Percentiles rank a stretch among this genome's conserved stretches.
Conservation (phyloP, 2,329 filamentous ascomycete species). For the Cercospora sp. region DNA sequence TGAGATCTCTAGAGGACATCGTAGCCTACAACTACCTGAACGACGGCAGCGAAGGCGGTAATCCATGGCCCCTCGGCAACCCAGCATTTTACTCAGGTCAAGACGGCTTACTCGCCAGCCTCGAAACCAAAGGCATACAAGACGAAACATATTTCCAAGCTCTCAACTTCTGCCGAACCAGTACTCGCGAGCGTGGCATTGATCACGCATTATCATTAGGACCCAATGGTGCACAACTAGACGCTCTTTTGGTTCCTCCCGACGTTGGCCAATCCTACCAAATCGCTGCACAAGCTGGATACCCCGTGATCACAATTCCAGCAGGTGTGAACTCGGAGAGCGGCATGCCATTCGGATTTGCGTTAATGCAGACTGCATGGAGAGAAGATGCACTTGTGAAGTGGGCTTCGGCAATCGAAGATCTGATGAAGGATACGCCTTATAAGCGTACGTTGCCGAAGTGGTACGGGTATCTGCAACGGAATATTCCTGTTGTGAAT, state of each 20-base stretch:
- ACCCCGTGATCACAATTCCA: slow-evolving; percentile 70
- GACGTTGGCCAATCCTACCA: slow-evolving; percentile 68
- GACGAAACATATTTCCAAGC: slow-evolving; percentile 69
- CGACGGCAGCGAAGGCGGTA: slow-evolving; percentile 66
- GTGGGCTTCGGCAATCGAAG: slow-evolving; percentile 49
- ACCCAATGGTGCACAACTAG: slow-evolving; percentile 50
- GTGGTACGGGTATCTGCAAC: slow-evolving; percentile 44
- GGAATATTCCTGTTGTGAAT: slow-evolving; percentile 40
- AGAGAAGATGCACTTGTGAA: slow-evolving; percentile 38
- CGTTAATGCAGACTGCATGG: slow-evolving; percentile 41
- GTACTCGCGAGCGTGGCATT: slow-evolving; percentile 65
- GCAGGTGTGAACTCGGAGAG: slow-evolving; percentile 54
- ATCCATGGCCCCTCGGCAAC: slow-evolving; percentile 51
- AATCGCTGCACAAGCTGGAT: slow-evolving; percentile 73
- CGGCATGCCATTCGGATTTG: slow-evolving; percentile 50
- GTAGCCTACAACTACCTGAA: slow-evolving; percentile 62
- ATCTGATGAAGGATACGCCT: slow-evolving; percentile 35
- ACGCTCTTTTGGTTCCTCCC: slow-evolving; percentile 67
- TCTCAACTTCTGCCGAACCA: slow-evolving; percentile 60
- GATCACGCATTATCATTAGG: slow-evolving; percentile 61
- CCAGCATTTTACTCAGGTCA: slow-evolving; percentile 71
- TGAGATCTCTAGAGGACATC: slow-evolving; percentile 64
- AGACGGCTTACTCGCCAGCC: slow-evolving; percentile 66
- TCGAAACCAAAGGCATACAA: slow-evolving; percentile 61
- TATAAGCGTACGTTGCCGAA: slow-evolving; percentile 37